Evolutionary conservation across 768 basidiomycete genomes (phyloP), one percentile per base, ranked within the genome.

Genomic region (Daedaleopsis sinensis): DNA sequence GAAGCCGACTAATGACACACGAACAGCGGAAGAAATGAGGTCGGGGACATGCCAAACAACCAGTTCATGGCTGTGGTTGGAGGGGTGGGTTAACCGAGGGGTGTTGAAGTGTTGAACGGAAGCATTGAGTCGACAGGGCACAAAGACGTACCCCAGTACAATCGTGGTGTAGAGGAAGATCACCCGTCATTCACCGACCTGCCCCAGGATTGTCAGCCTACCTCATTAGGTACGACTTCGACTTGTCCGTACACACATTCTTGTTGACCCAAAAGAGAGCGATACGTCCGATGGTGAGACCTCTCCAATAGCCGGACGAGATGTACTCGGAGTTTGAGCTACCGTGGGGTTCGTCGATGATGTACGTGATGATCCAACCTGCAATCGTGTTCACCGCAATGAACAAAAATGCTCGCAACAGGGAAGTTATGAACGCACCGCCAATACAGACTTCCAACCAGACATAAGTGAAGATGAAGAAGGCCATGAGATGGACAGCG

Each of bases 11-110:
- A 89, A 71, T 0, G 84, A 74, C 49, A 84, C 78, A 12, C 80
- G 76, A 7, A 88, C 72, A 0, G 84, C 86, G 49, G 78, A 79
- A n/a, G 78, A 81, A n/a, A 86, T 70, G 42, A 89, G 70, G 5
- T 76, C 78, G 0, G 82, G 82, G 0, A 82, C 81, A 1, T 82
- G 73, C 87, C 88, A 89, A 5, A 88, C 73, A 42, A 83, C 71
- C 35, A 88, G 65, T 63, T 87, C 81, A 35, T 88, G 74, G 18
- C 80, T 84, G n/a, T 7, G 7, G 3, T 32, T 32, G 6, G 4
- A 15, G 1, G 23, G 21, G 21, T 23, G 47, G 23, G 3, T 47
- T 32, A 32, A 32, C n/a, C n/a, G n/a, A 32, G 3, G 7, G 7
- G 7, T 32, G 27, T 32, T 3, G 27, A 32, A 32, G 27, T 32